Percentiles rank a stretch among this genome's conserved stretches.
Conservation (phyloP, 148 eudicot species). For the Fallopia convolvulus region DNA sequence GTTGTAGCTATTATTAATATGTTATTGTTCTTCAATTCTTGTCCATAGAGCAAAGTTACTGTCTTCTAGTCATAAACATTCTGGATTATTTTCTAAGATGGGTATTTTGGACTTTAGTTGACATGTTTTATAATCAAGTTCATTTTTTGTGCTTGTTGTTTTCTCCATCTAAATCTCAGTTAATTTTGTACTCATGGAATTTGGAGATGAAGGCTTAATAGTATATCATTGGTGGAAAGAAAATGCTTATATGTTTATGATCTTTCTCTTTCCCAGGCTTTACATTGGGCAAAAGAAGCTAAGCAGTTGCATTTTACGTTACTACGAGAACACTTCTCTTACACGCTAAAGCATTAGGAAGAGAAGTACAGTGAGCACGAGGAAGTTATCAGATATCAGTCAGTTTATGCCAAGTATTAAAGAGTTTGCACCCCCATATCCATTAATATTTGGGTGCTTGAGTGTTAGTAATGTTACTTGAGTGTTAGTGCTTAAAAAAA, state of each 20-base stretch:
- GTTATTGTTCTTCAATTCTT: neutral
- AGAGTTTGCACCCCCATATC: slow-evolving; percentile 35
- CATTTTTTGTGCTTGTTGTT: neutral
- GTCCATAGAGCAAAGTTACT: neutral
- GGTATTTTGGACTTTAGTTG: neutral
- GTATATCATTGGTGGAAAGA: neutral
- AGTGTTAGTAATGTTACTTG: slow-evolving; percentile 31
- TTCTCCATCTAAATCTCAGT: neutral
- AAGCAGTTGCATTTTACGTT: slow-evolving; percentile 54
- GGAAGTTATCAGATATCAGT: slow-evolving; percentile 25
- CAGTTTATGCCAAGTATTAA: slow-evolving; percentile 33
- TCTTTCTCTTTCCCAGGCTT: slow-evolving; percentile 40
- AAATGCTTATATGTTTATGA: neutral
- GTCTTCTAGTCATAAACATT: neutral
- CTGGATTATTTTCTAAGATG: neutral
- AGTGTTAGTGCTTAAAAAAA: no score
- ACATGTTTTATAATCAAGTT: neutral
- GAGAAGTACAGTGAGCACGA: slow-evolving; percentile 33
- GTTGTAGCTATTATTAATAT: neutral
- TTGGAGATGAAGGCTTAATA: slow-evolving; percentile 8
- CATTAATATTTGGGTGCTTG: slow-evolving; percentile 54
- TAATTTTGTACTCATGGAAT: neutral
- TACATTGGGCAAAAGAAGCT: slow-evolving; percentile 79
- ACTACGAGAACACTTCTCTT: slow-evolving; percentile 57
- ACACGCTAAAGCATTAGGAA: slow-evolving; percentile 32